These are phyloP conservation scores for Berberis thunbergii DNA, from an alignment of 164 flowering plant genomes.

Conservation along the genomic window DNA sequence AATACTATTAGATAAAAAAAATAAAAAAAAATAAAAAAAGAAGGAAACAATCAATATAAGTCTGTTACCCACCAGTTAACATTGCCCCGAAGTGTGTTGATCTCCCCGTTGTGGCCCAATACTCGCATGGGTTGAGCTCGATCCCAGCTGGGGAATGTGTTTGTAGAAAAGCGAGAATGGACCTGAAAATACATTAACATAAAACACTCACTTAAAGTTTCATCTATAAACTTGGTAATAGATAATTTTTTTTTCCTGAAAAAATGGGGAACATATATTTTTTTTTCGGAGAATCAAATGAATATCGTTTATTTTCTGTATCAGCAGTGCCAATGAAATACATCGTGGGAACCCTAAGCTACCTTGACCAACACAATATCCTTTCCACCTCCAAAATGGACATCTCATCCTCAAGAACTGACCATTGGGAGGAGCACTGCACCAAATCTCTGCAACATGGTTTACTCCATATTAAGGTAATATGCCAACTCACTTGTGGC, in stretches of 20 bases:
- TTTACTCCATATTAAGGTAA: conserved; percentile 70
- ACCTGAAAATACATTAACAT: conserved; percentile 34
- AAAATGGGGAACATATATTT: too few relatives aligned
- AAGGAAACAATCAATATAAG: too few relatives aligned
- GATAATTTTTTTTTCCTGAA: too few relatives aligned
- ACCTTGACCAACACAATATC: conserved; percentile 47
- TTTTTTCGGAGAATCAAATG: conserved; percentile 5
- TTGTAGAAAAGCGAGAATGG: conserved; percentile 96
- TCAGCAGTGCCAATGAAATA: conserved; percentile 22
- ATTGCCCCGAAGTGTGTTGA: conserved; percentile 95
- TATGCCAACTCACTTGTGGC: conserved; percentile 82
- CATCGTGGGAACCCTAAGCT: conserved; percentile 43
- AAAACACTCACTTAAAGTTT: conserved; percentile 16
- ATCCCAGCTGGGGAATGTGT: conserved; percentile 99
- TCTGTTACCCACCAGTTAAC: conserved; percentile 65
- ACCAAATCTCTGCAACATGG: conserved; percentile 78
- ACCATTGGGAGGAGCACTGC: conserved; percentile 48
- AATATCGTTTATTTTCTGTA: conserved; percentile 8
- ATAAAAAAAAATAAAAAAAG: too few relatives aligned
- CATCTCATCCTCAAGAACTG: conserved; percentile 35
- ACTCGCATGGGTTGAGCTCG: conserved; percentile 99
- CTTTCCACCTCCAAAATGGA: conserved; percentile 33
- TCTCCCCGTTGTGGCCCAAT: conserved; percentile 97
- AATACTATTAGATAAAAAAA: too few relatives aligned
- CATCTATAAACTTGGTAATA: neutral